These are phyloP conservation scores for Colletotrichum abscissum DNA, from an alignment of 2,329 filamentous ascomycete species.

Conservation along the genomic window DNA sequence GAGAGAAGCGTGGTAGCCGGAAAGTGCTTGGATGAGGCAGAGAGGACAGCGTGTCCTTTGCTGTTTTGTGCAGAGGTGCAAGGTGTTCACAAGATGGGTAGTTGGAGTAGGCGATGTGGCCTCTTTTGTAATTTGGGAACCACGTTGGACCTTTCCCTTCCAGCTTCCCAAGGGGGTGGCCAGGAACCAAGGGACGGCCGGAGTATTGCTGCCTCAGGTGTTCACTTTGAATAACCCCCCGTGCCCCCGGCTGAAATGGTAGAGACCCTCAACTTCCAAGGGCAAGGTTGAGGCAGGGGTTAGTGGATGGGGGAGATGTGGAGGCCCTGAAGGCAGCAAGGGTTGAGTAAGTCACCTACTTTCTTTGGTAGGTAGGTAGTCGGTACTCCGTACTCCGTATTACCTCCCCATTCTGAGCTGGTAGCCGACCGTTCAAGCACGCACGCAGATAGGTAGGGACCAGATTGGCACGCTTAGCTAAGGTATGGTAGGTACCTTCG, in stretches of 20 bases:
- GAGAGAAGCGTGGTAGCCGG: not conserved
- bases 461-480: not conserved
- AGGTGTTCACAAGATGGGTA: not conserved
- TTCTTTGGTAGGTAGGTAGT: not conserved
- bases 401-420: not conserved
- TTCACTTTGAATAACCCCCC: not conserved
- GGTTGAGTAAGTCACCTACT: conserved; percentile 9
- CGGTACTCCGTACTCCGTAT: not conserved
- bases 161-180: conserved; percentile 14
- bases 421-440: not conserved
- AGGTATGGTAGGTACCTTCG: not conserved
- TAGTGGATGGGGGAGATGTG: not conserved
- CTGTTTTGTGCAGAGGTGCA: not conserved
- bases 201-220: conserved; percentile 21
- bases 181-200: conserved; percentile 8
- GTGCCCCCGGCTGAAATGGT: not conserved
- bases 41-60: conserved; percentile 35
- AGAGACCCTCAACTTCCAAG: not conserved
- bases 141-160: conserved; percentile 27
- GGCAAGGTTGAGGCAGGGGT: not conserved
- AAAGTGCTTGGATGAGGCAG: not conserved
- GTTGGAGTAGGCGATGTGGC: conserved; percentile 32
- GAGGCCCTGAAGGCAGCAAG: conserved; percentile 1
- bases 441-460: no score
- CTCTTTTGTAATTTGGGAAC: conserved; percentile 38